Conservation (phyloP, 192 early-diverging fungal species). For the Helicostylum pulchrum region DNA sequence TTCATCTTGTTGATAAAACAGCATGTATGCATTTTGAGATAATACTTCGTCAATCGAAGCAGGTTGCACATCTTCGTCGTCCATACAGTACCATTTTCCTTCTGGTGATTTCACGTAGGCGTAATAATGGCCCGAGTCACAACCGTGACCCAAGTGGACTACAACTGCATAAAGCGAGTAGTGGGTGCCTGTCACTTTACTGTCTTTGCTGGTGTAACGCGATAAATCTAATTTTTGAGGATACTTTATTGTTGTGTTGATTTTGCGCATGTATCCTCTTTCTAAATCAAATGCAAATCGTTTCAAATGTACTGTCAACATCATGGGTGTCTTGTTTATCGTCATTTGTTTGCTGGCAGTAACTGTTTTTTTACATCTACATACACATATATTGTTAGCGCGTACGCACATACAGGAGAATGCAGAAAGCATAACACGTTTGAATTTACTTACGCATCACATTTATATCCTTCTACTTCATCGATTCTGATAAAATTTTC, state of each 20-base stretch:
- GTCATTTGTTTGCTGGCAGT: constrained; percentile 82
- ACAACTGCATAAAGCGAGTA: constrained; percentile 79
- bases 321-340: constrained; percentile 65
- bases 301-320: constrained; percentile 81
- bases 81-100: constrained; percentile 78
- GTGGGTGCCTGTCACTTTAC: constrained; percentile 19
- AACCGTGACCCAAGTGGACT: constrained; percentile 71
- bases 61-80: constrained; percentile 61
- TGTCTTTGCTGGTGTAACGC: constrained; percentile 53
- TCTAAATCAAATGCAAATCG: constrained; percentile 65
- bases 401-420: too few species aligned
- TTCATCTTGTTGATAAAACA: constrained; percentile 61
- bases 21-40: constrained; percentile 75
- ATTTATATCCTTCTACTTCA: constrained; percentile 68
- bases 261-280: constrained; percentile 58
- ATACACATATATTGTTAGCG: too few species aligned
- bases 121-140: constrained; percentile 85
- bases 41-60: constrained; percentile 70
- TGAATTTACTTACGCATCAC: constrained; percentile 52
- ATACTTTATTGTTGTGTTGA: constrained; percentile 61
- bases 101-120: constrained; percentile 75
- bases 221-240: constrained; percentile 59
- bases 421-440: too few species aligned
- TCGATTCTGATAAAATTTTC: constrained; percentile 63
- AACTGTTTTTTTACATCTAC: constrained; percentile 69